Conservation (phyloP, 2,329 filamentous ascomycete genomes). For the Alternaria gansuensis region DNA sequence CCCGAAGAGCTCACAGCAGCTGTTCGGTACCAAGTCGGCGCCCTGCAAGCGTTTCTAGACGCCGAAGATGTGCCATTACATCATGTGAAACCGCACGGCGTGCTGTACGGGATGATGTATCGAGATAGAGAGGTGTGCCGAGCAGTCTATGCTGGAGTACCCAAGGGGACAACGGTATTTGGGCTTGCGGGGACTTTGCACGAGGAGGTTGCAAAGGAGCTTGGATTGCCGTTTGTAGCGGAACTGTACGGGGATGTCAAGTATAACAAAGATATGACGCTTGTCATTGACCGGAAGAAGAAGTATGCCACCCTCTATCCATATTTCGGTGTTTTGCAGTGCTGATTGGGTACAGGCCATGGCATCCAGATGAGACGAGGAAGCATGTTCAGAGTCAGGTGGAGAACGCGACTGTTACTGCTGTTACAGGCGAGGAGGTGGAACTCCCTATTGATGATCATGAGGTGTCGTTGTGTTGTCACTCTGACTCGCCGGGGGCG, state of each 20-base stretch:
- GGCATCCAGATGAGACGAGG: conserved; percentile 55
- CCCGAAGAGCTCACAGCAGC: conserved; percentile 66
- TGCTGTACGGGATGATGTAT: conserved; percentile 67
- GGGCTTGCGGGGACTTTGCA: conserved; percentile 65
- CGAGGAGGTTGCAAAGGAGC: conserved; percentile 62
- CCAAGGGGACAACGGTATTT: conserved; percentile 62
- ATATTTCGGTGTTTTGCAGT: not conserved
- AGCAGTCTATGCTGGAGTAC: conserved; percentile 64
- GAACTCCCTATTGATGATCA: conserved; percentile 55
- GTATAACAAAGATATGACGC: conserved; percentile 60
- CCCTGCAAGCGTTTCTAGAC: conserved; percentile 67
- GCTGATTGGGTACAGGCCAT: conserved; percentile 42
- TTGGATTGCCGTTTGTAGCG: conserved; percentile 63
- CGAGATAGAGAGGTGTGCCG: conserved; percentile 61
- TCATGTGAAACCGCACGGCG: conserved; percentile 71
- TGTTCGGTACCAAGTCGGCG: conserved; percentile 70
- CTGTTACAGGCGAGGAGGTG: conserved; percentile 55
- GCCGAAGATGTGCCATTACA: conserved; percentile 65
- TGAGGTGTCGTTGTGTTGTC: conserved; percentile 56
- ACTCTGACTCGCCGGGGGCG: conserved; percentile 57
- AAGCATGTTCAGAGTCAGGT: conserved; percentile 55
- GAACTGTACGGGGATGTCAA: conserved; percentile 67
- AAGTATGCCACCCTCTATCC: conserved; percentile 49
- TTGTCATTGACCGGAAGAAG: conserved; percentile 68
- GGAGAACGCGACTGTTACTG: conserved; percentile 53